These are phyloP conservation scores for Polytrichum commune DNA, from an alignment of 225 moss, liverwort and hornwort genomes.

Conservation along the genomic window DNA sequence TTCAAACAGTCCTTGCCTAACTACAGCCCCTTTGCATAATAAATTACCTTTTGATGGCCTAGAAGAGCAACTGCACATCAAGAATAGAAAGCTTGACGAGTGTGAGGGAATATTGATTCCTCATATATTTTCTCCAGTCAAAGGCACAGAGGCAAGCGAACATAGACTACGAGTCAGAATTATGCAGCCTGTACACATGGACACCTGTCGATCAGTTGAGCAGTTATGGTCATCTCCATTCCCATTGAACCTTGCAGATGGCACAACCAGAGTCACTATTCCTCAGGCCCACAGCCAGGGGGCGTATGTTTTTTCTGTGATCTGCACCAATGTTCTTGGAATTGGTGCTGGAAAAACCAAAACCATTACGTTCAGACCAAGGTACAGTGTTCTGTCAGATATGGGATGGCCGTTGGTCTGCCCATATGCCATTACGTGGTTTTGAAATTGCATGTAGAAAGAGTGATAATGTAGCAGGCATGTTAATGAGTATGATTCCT, in stretches of 20 bases:
- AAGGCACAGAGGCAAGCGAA: conserved; percentile 88
- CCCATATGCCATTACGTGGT: too few species aligned
- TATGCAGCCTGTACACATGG: conserved; percentile 41
- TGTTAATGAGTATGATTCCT: too few species aligned
- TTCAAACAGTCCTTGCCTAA: conserved; percentile 6
- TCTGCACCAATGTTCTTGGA: conserved; percentile 83
- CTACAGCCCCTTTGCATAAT: conserved; percentile 11
- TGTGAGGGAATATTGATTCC: conserved; percentile 30
- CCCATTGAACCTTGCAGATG: conserved; percentile 76
- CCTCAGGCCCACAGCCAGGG: conserved; percentile 73
- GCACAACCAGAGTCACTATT: conserved; percentile 66
- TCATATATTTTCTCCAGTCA: conserved; percentile 78
- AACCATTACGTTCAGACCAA: conserved; percentile 86
- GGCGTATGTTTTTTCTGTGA: conserved; percentile 78
- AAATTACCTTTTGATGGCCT: conserved; percentile 21
- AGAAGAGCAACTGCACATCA: conserved; percentile 21
- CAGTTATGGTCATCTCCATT: conserved; percentile 85
- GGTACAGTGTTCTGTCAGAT: conserved; percentile 35
- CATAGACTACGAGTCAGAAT: conserved; percentile 72
- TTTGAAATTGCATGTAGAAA: too few species aligned
- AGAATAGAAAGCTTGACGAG: conserved; percentile 27
- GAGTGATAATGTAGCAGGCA: too few species aligned
- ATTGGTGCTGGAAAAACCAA: conserved; percentile 89
- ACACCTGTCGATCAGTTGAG: conserved; percentile 31
- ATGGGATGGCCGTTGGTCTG: neutral